phyloP scores from a whole-genome alignment of 1,284 basidiomycete species.

The Sporisorium sorghi region DNA sequence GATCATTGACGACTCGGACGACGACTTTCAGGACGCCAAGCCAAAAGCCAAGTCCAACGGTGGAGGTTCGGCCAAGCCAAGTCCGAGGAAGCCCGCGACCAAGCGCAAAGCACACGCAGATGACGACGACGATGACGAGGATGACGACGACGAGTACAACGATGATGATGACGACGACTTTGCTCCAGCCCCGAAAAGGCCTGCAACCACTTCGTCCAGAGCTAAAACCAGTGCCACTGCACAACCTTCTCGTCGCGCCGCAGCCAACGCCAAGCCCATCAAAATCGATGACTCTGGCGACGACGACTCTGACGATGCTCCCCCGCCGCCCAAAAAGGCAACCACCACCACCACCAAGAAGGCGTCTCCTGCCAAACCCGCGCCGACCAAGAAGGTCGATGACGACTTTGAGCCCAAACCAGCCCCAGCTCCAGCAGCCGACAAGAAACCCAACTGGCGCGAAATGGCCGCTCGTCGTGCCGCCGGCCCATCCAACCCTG shows the following conservation, averaged over 20 bases:
- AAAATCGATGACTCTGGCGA: constrained; percentile 50
- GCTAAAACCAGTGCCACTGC: constrained; percentile 18
- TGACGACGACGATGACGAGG: constrained; percentile 24
- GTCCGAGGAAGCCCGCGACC: constrained; percentile 25
- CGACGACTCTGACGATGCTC: constrained; percentile 46
- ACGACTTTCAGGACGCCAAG: constrained; percentile 13
- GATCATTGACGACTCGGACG: constrained; percentile 48
- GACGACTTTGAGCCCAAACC: constrained; percentile 30
- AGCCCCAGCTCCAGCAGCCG: constrained; percentile 23
- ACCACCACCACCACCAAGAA: constrained; percentile 56
- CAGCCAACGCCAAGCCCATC: constrained; percentile 34
- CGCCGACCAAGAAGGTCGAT: constrained; percentile 21
- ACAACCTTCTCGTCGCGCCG: constrained; percentile 14
- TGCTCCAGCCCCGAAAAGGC: constrained; percentile 53
- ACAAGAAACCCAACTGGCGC: constrained; percentile 40
- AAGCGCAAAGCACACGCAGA: constrained; percentile 36
- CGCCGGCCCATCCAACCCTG: constrained; percentile 79
- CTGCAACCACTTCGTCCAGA: constrained; percentile 27
- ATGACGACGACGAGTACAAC: constrained; percentile 46
- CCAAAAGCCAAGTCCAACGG: neutral
- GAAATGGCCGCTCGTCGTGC: constrained; percentile 73
- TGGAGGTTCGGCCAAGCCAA: constrained; percentile 7
- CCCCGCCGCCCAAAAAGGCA: constrained; percentile 56
- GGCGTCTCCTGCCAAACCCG: constrained; percentile 34
- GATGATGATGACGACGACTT: constrained; percentile 66